Percentiles rank a stretch among this genome's conserved stretches.
Evolutionary conservation across 495 filamentous ascomycete genomes (phyloP).

Genomic region (Sporormia fimetaria): DNA sequence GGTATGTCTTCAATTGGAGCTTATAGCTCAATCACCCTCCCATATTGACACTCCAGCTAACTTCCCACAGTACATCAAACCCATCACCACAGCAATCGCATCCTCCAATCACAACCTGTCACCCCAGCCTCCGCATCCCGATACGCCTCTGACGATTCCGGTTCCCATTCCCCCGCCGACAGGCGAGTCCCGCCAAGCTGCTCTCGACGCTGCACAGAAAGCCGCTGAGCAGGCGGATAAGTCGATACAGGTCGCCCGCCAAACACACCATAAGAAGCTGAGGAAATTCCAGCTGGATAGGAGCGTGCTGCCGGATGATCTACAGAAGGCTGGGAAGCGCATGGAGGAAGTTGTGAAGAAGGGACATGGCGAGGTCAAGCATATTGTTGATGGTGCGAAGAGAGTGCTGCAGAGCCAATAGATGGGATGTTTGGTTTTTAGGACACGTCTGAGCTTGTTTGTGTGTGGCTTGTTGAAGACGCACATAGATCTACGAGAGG

Average conservation of each 20-base stretch:
- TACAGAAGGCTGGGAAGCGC: constrained; percentile 45
- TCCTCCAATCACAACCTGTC: constrained; percentile 57
- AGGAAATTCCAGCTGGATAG: constrained; percentile 49
- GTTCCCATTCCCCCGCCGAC: constrained; percentile 60
- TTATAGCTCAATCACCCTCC: background rate
- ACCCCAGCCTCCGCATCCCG: constrained; percentile 51
- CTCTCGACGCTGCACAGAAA: constrained; percentile 44
- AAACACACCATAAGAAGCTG: constrained; percentile 50
- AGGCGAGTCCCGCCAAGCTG: constrained; percentile 47
- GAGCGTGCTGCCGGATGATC: constrained; percentile 51
- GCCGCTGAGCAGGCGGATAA: constrained; percentile 49
- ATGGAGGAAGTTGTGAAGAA: constrained; percentile 68
- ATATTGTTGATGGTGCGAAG: constrained; percentile 53
- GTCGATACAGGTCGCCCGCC: constrained; percentile 45
- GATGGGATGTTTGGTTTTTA: background rate
- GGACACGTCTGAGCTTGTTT: too few relatives aligned
- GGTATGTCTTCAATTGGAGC: constrained; percentile 32
- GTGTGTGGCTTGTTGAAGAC: too few relatives aligned
- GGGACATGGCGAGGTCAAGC: constrained; percentile 53
- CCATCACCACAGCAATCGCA: constrained; percentile 59
- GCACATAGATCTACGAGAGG: too few relatives aligned
- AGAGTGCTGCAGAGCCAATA: constrained; percentile 41
- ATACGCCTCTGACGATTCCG: constrained; percentile 58
- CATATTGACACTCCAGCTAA: background rate
- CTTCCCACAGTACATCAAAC: constrained; percentile 52